These are phyloP conservation scores for Hemerocallis citrina DNA, from an alignment of 106 monocot genomes.

Conservation along the genomic window DNA sequence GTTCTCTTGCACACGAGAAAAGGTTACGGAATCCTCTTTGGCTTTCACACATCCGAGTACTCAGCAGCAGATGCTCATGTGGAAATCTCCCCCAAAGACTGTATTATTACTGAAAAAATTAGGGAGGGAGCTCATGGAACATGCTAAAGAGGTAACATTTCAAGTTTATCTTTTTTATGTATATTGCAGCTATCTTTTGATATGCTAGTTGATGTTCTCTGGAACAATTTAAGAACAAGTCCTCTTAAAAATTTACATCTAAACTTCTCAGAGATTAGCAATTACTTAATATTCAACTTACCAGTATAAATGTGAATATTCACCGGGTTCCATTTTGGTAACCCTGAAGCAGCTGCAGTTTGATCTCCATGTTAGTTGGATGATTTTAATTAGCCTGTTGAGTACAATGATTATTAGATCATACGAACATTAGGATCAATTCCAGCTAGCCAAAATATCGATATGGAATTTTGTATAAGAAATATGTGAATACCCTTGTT, in stretches of 20 bases:
- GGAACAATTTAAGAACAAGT: too few relatives aligned
- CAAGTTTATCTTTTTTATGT: conserved; percentile 1
- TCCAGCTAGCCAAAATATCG: too few relatives aligned
- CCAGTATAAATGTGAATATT: background rate
- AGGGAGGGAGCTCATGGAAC: conserved; percentile 90
- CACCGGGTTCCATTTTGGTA: background rate
- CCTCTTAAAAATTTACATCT: too few relatives aligned
- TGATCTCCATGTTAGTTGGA: background rate
- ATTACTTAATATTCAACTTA: too few relatives aligned
- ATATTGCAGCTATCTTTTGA: background rate
- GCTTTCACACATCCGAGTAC: conserved; percentile 99
- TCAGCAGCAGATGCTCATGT: conserved; percentile 99
- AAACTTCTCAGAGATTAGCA: too few relatives aligned
- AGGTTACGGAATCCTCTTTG: conserved; percentile 94
- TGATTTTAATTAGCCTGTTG: too few relatives aligned
- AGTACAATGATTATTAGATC: too few relatives aligned
- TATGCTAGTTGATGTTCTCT: too few relatives aligned
- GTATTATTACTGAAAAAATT: conserved; percentile 86
- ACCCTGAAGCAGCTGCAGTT: background rate
- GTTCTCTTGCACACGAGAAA: conserved; percentile 90
- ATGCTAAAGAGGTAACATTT: conserved; percentile 77
- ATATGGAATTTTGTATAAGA: too few relatives aligned
- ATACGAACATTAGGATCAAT: too few relatives aligned
- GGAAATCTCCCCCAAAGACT: conserved; percentile 96
- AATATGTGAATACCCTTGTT: too few relatives aligned